Evolutionary conservation across 2,329 filamentous ascomycete genomes (phyloP).

Genomic region (Cytospora paraplurivora): DNA sequence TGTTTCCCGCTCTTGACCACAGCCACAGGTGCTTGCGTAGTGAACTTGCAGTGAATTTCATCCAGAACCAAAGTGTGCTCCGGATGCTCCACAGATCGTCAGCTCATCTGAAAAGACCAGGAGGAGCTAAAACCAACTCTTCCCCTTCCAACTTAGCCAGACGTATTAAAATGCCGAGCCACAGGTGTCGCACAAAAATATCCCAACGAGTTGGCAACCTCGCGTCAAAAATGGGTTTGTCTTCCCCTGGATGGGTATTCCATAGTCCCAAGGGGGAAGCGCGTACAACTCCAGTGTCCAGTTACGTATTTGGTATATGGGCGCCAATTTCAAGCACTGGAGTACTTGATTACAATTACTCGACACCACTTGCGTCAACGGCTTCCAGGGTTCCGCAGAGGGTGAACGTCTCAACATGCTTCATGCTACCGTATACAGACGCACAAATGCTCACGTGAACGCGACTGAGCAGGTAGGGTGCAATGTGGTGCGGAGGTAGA

Average conservation of each 20-base stretch:
- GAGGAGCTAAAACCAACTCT: conserved; percentile 7
- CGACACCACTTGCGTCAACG: neutral
- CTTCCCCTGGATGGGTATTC: neutral
- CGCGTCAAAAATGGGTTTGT: neutral
- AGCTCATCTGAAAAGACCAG: conserved; percentile 12
- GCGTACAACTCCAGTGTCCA: neutral
- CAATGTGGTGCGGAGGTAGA: too few species aligned
- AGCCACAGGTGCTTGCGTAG: neutral
- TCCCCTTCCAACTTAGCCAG: neutral
- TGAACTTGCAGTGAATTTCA: conserved; percentile 1
- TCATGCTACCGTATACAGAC: too few species aligned
- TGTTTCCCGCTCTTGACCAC: neutral
- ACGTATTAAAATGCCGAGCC: neutral
- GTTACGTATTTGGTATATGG: neutral
- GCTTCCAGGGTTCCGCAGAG: too few species aligned
- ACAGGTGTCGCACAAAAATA: neutral
- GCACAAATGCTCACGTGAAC: too few species aligned
- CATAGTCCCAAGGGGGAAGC: neutral
- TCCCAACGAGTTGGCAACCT: neutral
- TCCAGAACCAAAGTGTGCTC: neutral
- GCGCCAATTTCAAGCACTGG: neutral
- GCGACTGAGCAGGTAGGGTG: too few species aligned
- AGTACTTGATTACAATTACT: neutral
- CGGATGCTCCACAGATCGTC: conserved; percentile 19
- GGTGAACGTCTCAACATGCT: too few species aligned